Percentiles rank a stretch among this genome's conserved stretches.
Conservation (phyloP, 2,329 filamentous ascomycete species). For the Fusarium nisikadoi region DNA sequence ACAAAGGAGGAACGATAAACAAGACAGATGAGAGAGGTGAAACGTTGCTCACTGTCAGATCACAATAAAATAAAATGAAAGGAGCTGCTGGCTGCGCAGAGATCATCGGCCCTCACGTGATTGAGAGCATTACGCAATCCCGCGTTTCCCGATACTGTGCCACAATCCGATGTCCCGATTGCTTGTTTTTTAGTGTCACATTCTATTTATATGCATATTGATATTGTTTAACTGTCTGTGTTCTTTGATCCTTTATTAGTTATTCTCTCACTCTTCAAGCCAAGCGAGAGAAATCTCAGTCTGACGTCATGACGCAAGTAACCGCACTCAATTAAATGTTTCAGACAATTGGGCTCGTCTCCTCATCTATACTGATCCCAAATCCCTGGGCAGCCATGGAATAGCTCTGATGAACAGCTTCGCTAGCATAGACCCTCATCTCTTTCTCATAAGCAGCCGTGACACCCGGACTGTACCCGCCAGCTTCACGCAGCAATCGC, state of each 20-base stretch:
- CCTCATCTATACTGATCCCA: constrained; percentile 59
- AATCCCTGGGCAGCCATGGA: constrained; percentile 56
- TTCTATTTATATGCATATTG: neutral
- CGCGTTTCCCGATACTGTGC: neutral
- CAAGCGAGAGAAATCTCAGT: neutral
- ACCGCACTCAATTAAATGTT: neutral
- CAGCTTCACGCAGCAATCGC: constrained; percentile 60
- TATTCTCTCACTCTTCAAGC: neutral
- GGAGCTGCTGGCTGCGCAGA: neutral
- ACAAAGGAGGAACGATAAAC: neutral
- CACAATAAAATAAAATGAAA: constrained; percentile 10
- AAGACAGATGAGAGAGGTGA: neutral
- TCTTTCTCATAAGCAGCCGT: constrained; percentile 68
- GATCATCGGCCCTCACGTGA: constrained; percentile 14
- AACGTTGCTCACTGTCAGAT: neutral
- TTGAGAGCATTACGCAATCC: constrained; percentile 37
- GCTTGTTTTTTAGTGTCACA: neutral
- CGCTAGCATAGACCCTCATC: constrained; percentile 69
- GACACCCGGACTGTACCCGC: constrained; percentile 64
- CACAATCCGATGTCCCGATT: neutral
- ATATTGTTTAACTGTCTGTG: neutral
- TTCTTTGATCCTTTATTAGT: neutral
- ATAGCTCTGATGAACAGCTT: constrained; percentile 67
- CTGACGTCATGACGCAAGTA: neutral
- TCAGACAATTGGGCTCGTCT: constrained; percentile 33